A percentile compares a stretch with the other conserved stretches of the same genome.
phyloP scores from a whole-genome alignment of 768 basidiomycete species.

The Filobasidium floriforme region DNA sequence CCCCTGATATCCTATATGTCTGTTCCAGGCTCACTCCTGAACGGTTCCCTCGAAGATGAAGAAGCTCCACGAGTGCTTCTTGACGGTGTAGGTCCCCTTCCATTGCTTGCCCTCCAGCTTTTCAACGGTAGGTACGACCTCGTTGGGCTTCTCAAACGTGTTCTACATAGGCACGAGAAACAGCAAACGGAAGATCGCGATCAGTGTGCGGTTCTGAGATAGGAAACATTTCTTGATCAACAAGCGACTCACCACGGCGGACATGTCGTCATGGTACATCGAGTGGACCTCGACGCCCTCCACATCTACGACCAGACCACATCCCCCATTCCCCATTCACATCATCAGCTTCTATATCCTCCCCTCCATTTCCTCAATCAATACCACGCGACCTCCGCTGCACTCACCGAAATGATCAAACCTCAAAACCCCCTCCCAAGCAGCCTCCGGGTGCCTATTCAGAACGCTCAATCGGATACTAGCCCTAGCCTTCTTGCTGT shows the following conservation, averaged over 20 bases:
- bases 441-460: slow-evolving; percentile 50
- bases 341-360: not conserved
- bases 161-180: slow-evolving; percentile 28
- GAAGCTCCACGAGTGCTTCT: slow-evolving; percentile 42
- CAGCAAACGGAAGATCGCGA: not conserved
- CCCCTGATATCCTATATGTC: too few relatives aligned
- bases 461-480: slow-evolving; percentile 54
- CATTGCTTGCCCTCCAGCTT: slow-evolving; percentile 23
- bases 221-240: not conserved
- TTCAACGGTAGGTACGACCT: slow-evolving; percentile 28
- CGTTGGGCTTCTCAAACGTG: slow-evolving; percentile 38
- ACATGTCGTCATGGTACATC: slow-evolving; percentile 52
- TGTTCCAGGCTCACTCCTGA: too few relatives aligned
- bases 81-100: slow-evolving; percentile 23
- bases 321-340: slow-evolving; percentile 29
- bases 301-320: slow-evolving; percentile 47
- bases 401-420: slow-evolving; percentile 33
- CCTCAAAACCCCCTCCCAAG: slow-evolving; percentile 38
- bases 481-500: slow-evolving; percentile 34
- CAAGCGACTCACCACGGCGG: slow-evolving; percentile 29
- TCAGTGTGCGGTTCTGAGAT: not conserved
- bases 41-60: slow-evolving; percentile 33
- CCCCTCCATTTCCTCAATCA: not conserved
- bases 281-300: slow-evolving; percentile 50
- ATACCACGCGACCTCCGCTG: not conserved